Conservation (phyloP, 73 alveolate species). For the Tetrahymena malaccensis region DNA sequence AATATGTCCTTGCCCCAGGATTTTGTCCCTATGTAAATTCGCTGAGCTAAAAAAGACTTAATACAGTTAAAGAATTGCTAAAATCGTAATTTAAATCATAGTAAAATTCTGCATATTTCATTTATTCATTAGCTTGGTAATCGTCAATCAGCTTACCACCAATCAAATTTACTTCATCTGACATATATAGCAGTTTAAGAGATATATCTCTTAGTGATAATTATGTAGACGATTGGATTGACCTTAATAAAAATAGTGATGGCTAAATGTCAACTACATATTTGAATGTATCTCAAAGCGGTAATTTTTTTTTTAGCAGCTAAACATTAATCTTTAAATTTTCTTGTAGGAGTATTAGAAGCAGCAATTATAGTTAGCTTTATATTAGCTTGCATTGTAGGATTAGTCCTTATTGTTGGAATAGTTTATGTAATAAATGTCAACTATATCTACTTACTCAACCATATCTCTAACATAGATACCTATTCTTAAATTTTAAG, state of each 20-base stretch:
- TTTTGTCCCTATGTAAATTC: conserved; percentile 25
- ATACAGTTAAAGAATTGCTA: not conserved
- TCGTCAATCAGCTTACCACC: not conserved
- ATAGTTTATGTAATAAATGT: not conserved
- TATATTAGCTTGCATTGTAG: not conserved
- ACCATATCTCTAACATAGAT: not conserved
- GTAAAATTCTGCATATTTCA: not conserved
- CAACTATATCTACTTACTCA: not conserved
- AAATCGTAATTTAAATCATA: not conserved
- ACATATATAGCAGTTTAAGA: not conserved
- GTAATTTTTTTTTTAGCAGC: not conserved
- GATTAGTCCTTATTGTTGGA: not conserved
- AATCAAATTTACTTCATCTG: not conserved
- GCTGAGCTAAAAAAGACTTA: not conserved
- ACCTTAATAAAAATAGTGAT: not conserved
- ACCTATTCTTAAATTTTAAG: not conserved
- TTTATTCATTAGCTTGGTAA: not conserved
- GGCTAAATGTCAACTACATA: not conserved
- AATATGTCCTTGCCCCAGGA: conserved; percentile 23
- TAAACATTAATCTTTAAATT: not conserved
- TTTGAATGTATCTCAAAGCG: not conserved
- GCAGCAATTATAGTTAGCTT: not conserved
- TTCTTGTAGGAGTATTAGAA: not conserved
- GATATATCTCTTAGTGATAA: not conserved
- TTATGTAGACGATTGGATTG: not conserved